These are phyloP conservation scores for Panicum miliaceum DNA, from an alignment of 176 grass and related monocot genomes.

Conservation along the genomic window DNA sequence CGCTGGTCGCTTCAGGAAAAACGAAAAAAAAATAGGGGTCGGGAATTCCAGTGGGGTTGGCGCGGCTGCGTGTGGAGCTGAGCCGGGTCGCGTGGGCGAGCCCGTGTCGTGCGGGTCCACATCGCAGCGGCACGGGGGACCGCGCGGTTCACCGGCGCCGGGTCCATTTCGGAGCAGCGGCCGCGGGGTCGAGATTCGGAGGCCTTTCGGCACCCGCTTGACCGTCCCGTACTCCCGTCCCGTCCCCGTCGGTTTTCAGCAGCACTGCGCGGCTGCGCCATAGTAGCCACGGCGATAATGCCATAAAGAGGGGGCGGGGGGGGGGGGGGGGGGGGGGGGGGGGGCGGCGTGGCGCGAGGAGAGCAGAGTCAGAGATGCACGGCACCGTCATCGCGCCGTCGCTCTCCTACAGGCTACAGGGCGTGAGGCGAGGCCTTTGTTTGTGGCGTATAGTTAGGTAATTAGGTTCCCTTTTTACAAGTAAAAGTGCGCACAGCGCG, in stretches of 20 bases:
- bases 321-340: too few species aligned
- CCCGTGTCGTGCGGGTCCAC: not conserved
- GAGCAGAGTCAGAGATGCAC: too few species aligned
- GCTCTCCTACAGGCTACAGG: too few species aligned
- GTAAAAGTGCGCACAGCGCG: too few species aligned
- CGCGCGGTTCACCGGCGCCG: not conserved
- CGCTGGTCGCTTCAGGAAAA: not conserved
- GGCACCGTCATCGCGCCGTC: too few species aligned
- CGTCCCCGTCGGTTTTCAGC: not conserved
- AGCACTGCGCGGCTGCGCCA: too few species aligned
- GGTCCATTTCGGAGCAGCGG: not conserved
- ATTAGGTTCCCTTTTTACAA: too few species aligned
- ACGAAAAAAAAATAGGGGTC: not conserved
- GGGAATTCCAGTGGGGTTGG: not conserved
- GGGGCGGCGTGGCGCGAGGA: too few species aligned
- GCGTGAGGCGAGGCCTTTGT: too few species aligned
- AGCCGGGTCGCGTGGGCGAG: conserved; percentile 8
- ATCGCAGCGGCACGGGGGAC: not conserved
- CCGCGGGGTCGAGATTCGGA: not conserved
- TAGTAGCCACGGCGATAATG: too few species aligned
- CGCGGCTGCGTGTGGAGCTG: not conserved
- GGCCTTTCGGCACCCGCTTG: not conserved
- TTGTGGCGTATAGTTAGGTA: too few species aligned
- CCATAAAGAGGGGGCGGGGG: too few species aligned
- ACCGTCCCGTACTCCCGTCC: not conserved